Base-by-base conservation (phyloP, 768 basidiomycete genomes). In the Boletellus sp. region DNA sequence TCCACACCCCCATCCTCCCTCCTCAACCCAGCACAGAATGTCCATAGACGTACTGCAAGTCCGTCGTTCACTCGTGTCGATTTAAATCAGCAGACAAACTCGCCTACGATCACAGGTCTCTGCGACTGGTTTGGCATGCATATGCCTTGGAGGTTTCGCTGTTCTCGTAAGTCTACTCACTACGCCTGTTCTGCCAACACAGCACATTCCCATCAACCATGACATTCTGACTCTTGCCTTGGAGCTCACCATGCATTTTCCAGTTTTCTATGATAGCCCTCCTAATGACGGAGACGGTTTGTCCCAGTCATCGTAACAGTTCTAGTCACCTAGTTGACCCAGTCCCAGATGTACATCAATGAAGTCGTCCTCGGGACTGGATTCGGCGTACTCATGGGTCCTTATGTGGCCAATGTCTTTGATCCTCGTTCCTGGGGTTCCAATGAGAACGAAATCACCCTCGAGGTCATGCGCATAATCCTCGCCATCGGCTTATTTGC, bases 401-500 rank as follows among this genome's bases (percentile, higher is more conserved):
- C 91, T 6, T 75, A 90, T 51, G 79, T 75, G 42, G 79, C 82
- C 24, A 77, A 78, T 33, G 70, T 86, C 8, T 90, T 94, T 67
- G 71, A 92, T 58, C 94, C 93, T 6, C 77, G 86, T 3, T 73
- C 74, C 3, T 96, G 93, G 93, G 78, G 78, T 19, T 28, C 63
- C 4, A 59, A 68, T 13, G 60, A 73, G 32, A 70, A 69, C 33
- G 75, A 79, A 60, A 80, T 99, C 51, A 97, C 94, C 1, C 77
- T 91, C 17, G 94, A 95, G 67, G 71, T 95, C 16, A 94, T 85
- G 72, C 78, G 94, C 8, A 69, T 96, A 32, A 87, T 96, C 42
- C 87, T 99, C 39, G 94, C 87, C 3, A 85, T 88, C 2, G 90
- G 92, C 22, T 80, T 98, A 2, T 99, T 99, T 59, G 90, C 94